A percentile compares a stretch with the other conserved stretches of the same genome.
Conservation (phyloP, 2,329 filamentous ascomycete genomes). For the Cercospora berteroae region DNA sequence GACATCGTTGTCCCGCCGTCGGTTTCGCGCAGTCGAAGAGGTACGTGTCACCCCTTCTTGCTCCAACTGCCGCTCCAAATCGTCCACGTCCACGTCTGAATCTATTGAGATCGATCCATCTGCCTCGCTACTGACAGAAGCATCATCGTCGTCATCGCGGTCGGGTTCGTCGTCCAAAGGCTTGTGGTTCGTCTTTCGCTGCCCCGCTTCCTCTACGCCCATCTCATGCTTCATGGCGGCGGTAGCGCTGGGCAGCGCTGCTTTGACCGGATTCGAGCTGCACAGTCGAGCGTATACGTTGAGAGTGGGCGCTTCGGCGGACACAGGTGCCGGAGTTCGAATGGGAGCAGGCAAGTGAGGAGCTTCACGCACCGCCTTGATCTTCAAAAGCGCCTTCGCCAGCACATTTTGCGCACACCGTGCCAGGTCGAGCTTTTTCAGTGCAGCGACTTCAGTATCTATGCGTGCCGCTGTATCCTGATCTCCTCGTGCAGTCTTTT, state of each 20-base stretch:
- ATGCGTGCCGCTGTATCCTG: slow-evolving; percentile 55
- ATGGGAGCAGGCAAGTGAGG: slow-evolving; percentile 47
- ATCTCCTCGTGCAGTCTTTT: slow-evolving; percentile 53
- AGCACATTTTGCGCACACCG: slow-evolving; percentile 54
- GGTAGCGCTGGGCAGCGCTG: slow-evolving; percentile 50
- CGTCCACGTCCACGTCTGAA: slow-evolving; percentile 27
- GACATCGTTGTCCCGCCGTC: slow-evolving; percentile 17
- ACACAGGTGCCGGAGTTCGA: slow-evolving; percentile 41
- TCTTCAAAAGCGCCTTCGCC: slow-evolving; percentile 56
- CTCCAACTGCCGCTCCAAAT: slow-evolving; percentile 29
- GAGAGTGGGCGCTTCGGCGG: slow-evolving; percentile 47
- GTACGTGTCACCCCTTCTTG: slow-evolving; percentile 26
- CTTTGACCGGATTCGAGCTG: slow-evolving; percentile 59
- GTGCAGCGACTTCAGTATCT: slow-evolving; percentile 59
- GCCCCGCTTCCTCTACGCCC: slow-evolving; percentile 30
- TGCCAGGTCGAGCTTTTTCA: slow-evolving; percentile 57
- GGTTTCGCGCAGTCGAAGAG: not conserved
- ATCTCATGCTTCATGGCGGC: slow-evolving; percentile 44
- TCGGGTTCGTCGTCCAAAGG: slow-evolving; percentile 16
- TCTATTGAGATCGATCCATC: slow-evolving; percentile 11
- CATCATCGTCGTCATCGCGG: slow-evolving; percentile 25
- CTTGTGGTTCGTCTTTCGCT: slow-evolving; percentile 12
- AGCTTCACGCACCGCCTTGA: slow-evolving; percentile 56
- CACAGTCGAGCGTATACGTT: slow-evolving; percentile 61
- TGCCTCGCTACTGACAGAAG: slow-evolving; percentile 38